Evolutionary conservation across 2,329 filamentous ascomycete genomes (phyloP).

Genomic region (Aureobasidium lini): DNA sequence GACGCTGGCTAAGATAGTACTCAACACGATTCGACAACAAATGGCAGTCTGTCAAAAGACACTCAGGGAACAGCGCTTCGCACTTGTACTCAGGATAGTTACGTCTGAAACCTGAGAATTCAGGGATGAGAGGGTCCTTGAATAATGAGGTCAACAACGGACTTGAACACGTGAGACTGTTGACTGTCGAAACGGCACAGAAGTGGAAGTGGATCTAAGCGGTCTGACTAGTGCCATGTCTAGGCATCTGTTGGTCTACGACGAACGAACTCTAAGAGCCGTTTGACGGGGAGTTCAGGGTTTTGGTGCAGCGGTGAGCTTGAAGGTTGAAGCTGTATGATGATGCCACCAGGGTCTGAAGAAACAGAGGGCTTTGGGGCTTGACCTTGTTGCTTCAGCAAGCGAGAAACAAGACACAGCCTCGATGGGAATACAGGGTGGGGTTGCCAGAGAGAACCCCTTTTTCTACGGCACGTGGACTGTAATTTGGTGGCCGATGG

Average conservation of each 20-base stretch:
- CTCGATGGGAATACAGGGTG: no score
- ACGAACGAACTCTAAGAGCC: slow-evolving; percentile 2
- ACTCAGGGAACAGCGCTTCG: neutral
- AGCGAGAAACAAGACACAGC: neutral
- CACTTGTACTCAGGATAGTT: neutral
- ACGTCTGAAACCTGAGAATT: neutral
- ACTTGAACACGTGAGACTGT: slow-evolving; percentile 6
- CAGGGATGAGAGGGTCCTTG: neutral
- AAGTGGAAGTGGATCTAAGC: neutral
- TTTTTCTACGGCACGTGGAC: neutral
- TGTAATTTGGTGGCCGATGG: neutral
- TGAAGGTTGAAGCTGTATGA: neutral
- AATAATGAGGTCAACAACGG: neutral
- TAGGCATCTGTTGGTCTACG: neutral
- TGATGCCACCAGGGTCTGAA: neutral
- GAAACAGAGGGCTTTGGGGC: neutral
- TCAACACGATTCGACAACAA: neutral
- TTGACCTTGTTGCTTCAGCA: neutral
- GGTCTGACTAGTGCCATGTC: slow-evolving; percentile 3
- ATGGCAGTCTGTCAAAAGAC: neutral
- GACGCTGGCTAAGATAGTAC: neutral
- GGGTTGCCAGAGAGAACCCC: neutral
- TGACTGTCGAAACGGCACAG: neutral
- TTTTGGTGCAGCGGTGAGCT: slow-evolving; percentile 2
- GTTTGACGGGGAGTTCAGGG: neutral